Conservation (phyloP, 2,329 filamentous ascomycete species). For the Cercospora beticola region DNA sequence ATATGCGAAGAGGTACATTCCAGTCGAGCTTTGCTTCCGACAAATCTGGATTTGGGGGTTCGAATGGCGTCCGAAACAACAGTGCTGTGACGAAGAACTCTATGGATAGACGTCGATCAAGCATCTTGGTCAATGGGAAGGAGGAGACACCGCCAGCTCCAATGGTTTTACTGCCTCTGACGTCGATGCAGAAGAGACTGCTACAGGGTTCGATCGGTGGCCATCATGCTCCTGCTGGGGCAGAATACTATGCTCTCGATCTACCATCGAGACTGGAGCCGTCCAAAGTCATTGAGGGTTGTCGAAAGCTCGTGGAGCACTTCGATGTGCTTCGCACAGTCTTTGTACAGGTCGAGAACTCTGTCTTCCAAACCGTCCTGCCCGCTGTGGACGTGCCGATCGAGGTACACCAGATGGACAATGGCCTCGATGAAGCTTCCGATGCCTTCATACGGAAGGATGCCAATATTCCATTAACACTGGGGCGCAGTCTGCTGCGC, state of each 20-base stretch:
- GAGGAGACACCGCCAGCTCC: background rate
- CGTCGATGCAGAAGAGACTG: slow-evolving; percentile 5
- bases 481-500: slow-evolving; percentile 1
- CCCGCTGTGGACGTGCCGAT: slow-evolving; percentile 8
- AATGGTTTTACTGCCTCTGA: slow-evolving; percentile 6
- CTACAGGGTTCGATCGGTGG: background rate
- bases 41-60: background rate
- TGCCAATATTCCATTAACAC: background rate
- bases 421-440: background rate
- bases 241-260: slow-evolving; percentile 16
- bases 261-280: slow-evolving; percentile 5
- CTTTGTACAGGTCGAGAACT: slow-evolving; percentile 10
- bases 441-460: slow-evolving; percentile 8
- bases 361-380: background rate
- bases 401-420: slow-evolving; percentile 6
- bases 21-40: slow-evolving; percentile 7
- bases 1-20: slow-evolving; percentile 10
- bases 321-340: slow-evolving; percentile 17
- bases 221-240: background rate
- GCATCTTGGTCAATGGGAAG: slow-evolving; percentile 9
- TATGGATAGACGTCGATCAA: slow-evolving; percentile 6
- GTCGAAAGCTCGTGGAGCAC: slow-evolving; percentile 13
- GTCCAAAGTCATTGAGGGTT: background rate
- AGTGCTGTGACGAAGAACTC: background rate
- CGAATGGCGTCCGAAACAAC: background rate